Evolutionary conservation across 768 basidiomycete genomes (phyloP), one percentile per base, ranked within the genome.

Genomic region (Mycena venus): DNA sequence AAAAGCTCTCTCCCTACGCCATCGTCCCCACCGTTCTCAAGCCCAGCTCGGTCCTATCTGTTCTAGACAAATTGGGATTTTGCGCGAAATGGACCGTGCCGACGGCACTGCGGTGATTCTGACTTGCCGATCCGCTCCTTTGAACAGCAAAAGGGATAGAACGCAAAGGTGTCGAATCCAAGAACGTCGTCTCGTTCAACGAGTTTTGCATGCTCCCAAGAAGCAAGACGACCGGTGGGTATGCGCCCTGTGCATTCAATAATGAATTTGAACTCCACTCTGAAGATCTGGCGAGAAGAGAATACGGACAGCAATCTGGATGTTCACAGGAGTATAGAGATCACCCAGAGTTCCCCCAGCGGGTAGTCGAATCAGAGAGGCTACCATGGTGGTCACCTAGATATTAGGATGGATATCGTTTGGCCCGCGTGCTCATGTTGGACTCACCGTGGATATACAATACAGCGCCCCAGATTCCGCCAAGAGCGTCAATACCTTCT

Each of bases 231-330:
- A 56, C 55, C 5, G 29, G 5, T 17, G 29, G 55, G 12, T 56
- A 56, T 56, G 55, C 55, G 17, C 55, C 55, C 55, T 56, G 29
- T 19, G 31, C 27, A 19, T 19, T 49, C n/a, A 49, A n/a, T n/a
- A 49, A 49, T 19, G 55, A 34, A 63, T 36, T 12, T 29, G 19
- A 29, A 27, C n/a, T 21, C n/a, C n/a, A n/a, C n/a, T n/a, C n/a
- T n/a, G n/a, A n/a, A n/a, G n/a, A n/a, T n/a, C n/a, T n/a, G n/a
- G n/a, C n/a, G n/a, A n/a, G n/a, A n/a, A n/a, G 56, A 44, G 23
- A 27, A 60, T 27, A 34, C 38, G 34, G 34, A 78, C 77, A 5
- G 77, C 77, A n/a, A 78, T 62, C 31, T 78, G 75, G 21, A 76
- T 51, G 53, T 74, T 68, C 21, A 76, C 62, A 15, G 77, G 75